Evolutionary conservation across 345 rosid species (phyloP).

Genomic region (Boechera retrofracta): DNA sequence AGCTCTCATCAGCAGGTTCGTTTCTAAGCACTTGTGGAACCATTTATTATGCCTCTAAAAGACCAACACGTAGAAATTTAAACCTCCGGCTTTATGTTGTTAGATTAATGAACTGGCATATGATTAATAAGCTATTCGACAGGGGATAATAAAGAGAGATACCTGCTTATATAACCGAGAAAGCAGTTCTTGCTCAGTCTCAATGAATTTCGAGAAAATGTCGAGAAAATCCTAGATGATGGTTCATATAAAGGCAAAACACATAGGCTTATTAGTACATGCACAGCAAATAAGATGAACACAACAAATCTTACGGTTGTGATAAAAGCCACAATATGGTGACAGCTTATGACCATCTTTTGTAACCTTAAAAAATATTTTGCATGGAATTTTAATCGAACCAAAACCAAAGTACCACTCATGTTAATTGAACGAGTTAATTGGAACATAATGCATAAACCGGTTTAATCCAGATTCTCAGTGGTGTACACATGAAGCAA

Average conservation of each 20-base stretch:
- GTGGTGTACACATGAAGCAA: constrained; percentile 24
- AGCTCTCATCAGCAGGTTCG: neutral
- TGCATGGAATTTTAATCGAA: neutral
- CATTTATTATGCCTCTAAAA: neutral
- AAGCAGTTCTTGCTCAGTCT: constrained; percentile 52
- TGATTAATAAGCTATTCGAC: neutral
- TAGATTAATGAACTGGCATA: neutral
- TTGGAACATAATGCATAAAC: constrained; percentile 4
- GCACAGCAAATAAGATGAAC: constrained; percentile 14
- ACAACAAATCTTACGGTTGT: constrained; percentile 26
- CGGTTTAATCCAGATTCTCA: constrained; percentile 12
- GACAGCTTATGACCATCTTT: constrained; percentile 21
- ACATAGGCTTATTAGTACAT: neutral
- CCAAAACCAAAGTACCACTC: constrained; percentile 13
- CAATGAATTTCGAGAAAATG: constrained; percentile 54
- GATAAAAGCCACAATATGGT: constrained; percentile 8
- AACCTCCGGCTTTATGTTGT: neutral
- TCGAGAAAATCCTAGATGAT: constrained; percentile 53
- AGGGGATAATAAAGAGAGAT: neutral
- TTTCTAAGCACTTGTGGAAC: neutral
- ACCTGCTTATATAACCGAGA: constrained; percentile 44
- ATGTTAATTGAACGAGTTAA: constrained; percentile 9
- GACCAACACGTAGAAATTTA: neutral
- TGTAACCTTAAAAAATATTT: neutral
- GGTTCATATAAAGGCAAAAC: neutral